Percentiles rank a stretch among this genome's conserved stretches.
Evolutionary conservation across 2,329 filamentous ascomycete genomes (phyloP).

Genomic region (Cladosporium sp.): DNA sequence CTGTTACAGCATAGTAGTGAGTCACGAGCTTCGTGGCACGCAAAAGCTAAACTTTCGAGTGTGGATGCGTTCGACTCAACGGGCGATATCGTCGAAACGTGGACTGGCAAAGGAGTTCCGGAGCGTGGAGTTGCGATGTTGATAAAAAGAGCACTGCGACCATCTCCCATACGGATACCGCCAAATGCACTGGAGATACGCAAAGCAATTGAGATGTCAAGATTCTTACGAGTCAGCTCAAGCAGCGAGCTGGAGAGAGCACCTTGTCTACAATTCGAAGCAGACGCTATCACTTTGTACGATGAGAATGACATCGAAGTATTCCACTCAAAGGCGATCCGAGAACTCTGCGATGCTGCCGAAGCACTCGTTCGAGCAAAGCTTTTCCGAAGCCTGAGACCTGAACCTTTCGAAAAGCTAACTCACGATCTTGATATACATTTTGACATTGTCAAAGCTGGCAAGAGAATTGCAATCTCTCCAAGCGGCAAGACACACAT

Average conservation of each 20-base stretch:
- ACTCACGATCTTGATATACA: neutral
- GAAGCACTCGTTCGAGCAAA: neutral
- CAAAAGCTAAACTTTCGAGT: too few species aligned
- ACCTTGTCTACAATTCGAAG: neutral
- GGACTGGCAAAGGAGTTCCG: neutral
- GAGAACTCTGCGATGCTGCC: neutral
- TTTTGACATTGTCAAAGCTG: neutral
- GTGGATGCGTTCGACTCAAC: too few species aligned
- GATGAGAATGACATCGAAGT: neutral
- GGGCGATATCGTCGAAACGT: neutral
- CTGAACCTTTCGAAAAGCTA: neutral
- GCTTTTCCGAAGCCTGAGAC: neutral
- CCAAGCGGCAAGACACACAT: neutral
- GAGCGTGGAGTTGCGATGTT: neutral
- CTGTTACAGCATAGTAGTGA: too few species aligned
- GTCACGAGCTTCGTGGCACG: too few species aligned
- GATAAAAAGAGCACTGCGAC: neutral
- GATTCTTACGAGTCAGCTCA: neutral
- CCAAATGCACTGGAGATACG: neutral
- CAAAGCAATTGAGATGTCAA: neutral
- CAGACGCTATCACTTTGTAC: neutral
- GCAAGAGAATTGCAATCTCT: neutral
- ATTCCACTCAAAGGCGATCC: neutral
- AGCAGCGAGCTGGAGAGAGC: neutral
- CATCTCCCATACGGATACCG: neutral